Conservation (phyloP, 164 flowering plant species). For the Vitis labrusca region DNA sequence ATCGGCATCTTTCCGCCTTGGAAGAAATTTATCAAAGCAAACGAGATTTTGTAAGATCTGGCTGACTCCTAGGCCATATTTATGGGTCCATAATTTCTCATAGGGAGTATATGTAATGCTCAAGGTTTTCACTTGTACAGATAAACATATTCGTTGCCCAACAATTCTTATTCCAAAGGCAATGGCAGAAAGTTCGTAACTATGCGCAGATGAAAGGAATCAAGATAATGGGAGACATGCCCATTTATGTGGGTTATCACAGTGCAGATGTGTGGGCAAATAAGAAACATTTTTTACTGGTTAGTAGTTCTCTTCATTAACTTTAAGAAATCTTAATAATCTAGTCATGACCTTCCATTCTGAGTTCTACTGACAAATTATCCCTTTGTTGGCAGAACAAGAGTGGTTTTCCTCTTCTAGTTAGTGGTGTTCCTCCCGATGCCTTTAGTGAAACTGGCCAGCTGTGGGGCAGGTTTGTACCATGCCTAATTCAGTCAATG, state of each 20-base stretch:
- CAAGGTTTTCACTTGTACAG: constrained; percentile 40
- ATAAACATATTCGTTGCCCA: constrained; percentile 80
- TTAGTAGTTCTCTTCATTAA: constrained; percentile 30
- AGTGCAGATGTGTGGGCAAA: constrained; percentile 99
- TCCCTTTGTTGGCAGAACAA: constrained; percentile 51
- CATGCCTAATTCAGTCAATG: constrained; percentile 1
- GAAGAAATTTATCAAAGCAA: constrained; percentile 70
- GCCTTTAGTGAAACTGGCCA: constrained; percentile 99
- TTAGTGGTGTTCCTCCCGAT: constrained; percentile 99
- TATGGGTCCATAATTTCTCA: not conserved
- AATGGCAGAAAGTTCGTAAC: constrained; percentile 86
- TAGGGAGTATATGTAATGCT: not conserved
- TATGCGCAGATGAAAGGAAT: constrained; percentile 80
- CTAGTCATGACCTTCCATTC: not conserved
- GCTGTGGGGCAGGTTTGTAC: constrained; percentile 89
- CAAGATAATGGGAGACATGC: constrained; percentile 98
- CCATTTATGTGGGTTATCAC: constrained; percentile 97
- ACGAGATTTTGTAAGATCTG: constrained; percentile 67
- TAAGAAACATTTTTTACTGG: constrained; percentile 80
- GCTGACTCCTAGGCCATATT: not conserved
- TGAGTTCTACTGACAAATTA: not conserved
- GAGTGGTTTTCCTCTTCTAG: constrained; percentile 82
- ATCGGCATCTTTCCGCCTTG: constrained; percentile 85
- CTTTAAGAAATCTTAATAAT: not conserved
- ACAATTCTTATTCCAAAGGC: constrained; percentile 94